These are phyloP conservation scores for Cinnamomum chago DNA, from an alignment of 164 flowering plant genomes.

Conservation along the genomic window DNA sequence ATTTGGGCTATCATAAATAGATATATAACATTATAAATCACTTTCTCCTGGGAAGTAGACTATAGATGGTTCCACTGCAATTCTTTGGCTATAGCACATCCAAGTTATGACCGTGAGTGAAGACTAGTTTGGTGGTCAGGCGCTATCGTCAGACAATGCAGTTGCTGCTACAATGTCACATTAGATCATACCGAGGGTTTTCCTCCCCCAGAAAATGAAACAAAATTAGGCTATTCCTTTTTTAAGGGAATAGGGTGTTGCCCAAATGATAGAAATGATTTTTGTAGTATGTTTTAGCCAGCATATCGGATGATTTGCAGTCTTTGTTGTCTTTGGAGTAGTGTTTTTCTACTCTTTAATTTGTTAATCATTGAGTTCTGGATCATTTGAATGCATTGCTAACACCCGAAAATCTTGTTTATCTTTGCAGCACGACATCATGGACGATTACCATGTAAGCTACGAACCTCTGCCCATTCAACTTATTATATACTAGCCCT, in stretches of 20 bases:
- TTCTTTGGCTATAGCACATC: too few relatives aligned
- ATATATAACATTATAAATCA: too few relatives aligned
- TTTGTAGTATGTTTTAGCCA: background rate
- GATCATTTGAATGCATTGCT: background rate
- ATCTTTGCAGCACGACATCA: constrained; percentile 40
- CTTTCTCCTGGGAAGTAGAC: too few relatives aligned
- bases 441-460: constrained; percentile 67
- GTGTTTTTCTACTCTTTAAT: background rate
- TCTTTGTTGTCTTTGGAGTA: background rate
- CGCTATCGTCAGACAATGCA: too few relatives aligned
- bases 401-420: constrained; percentile 2
- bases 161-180: too few relatives aligned
- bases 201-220: too few relatives aligned
- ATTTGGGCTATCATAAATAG: too few relatives aligned
- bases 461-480: background rate
- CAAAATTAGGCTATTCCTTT: background rate
- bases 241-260: background rate
- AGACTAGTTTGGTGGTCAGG: too few relatives aligned
- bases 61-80: too few relatives aligned
- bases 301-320: background rate
- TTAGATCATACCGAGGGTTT: too few relatives aligned
- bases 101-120: too few relatives aligned
- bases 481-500: background rate
- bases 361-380: too few relatives aligned
- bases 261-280: background rate